Conservation (phyloP, 768 basidiomycete species). For the Gymnopilus dilepis region DNA sequence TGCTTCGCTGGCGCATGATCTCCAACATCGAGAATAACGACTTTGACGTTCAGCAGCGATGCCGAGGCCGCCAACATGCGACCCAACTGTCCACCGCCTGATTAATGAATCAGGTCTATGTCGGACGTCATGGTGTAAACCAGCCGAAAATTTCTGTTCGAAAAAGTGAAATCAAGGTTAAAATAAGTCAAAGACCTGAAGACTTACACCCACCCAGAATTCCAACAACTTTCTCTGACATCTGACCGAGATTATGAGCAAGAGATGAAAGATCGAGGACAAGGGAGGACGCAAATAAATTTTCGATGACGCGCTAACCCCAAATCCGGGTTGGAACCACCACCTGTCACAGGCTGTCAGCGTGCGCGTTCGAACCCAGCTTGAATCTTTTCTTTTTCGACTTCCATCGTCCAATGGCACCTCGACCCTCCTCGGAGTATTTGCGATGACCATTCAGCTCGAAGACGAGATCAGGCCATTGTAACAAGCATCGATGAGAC, state of each 20-base stretch:
- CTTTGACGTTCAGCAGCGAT: conserved; percentile 81
- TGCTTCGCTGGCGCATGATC: conserved; percentile 90
- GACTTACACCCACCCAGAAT: conserved; percentile 57
- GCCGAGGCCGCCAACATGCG: conserved; percentile 96
- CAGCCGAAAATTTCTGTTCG: conserved; percentile 14
- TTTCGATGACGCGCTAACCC: conserved; percentile 8
- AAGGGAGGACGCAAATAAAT: not conserved
- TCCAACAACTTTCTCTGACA: conserved; percentile 54
- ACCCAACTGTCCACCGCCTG: conserved; percentile 96
- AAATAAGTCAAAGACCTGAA: not conserved
- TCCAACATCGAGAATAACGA: conserved; percentile 86
- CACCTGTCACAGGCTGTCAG: not conserved
- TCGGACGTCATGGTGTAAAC: conserved; percentile 9
- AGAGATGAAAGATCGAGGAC: not conserved
- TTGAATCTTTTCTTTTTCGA: too few species aligned
- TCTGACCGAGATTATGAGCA: conserved; percentile 18
- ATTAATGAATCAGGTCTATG: conserved; percentile 18
- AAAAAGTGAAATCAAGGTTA: not conserved
- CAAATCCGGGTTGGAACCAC: not conserved
- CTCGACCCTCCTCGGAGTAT: too few species aligned
- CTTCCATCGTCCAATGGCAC: too few species aligned
- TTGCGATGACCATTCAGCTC: too few species aligned
- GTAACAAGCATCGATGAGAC: too few species aligned
- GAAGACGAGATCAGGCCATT: too few species aligned
- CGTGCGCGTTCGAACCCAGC: not conserved